phyloP scores from a whole-genome alignment of 768 basidiomycete species.

The Amylocystis lapponica region DNA sequence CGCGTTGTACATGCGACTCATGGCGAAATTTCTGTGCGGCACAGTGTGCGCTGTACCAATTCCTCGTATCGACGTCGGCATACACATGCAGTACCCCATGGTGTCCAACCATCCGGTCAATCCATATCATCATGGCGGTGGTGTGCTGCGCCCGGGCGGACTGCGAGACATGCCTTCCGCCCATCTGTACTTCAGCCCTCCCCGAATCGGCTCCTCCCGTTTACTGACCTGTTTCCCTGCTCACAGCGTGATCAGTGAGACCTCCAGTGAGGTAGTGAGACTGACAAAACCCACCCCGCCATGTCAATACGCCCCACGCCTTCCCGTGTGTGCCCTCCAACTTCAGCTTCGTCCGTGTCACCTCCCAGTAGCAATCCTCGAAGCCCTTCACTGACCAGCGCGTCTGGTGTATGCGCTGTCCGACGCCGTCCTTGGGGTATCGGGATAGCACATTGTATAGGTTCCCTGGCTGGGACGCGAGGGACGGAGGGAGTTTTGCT shows the following conservation, averaged over 20 bases:
- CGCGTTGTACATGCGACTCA: no score
- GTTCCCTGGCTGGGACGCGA: constrained; percentile 51
- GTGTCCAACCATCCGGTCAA: no score
- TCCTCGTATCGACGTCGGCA: no score
- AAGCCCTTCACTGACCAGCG: constrained; percentile 73
- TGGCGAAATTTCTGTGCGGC: no score
- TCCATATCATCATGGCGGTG: no score
- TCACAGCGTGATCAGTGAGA: neutral
- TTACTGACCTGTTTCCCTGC: constrained; percentile 60
- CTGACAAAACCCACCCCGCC: constrained; percentile 59
- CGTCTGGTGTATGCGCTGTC: constrained; percentile 62
- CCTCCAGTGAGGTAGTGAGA: no score
- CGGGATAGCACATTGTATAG: constrained; percentile 71
- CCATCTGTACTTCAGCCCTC: constrained; percentile 75
- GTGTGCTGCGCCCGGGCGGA: neutral
- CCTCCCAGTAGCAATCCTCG: constrained; percentile 62
- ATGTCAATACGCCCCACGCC: constrained; percentile 76
- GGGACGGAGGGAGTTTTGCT: constrained; percentile 50
- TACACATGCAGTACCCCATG: no score
- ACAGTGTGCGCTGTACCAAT: no score
- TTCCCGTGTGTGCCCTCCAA: constrained; percentile 70
- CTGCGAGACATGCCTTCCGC: constrained; percentile 47
- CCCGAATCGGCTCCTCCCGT: constrained; percentile 58
- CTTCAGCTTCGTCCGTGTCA: constrained; percentile 70
- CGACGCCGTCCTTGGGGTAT: constrained; percentile 60